These are phyloP conservation scores for Athelia psychrophila DNA, from an alignment of 1,284 basidiomycete genomes.

Conservation along the genomic window DNA sequence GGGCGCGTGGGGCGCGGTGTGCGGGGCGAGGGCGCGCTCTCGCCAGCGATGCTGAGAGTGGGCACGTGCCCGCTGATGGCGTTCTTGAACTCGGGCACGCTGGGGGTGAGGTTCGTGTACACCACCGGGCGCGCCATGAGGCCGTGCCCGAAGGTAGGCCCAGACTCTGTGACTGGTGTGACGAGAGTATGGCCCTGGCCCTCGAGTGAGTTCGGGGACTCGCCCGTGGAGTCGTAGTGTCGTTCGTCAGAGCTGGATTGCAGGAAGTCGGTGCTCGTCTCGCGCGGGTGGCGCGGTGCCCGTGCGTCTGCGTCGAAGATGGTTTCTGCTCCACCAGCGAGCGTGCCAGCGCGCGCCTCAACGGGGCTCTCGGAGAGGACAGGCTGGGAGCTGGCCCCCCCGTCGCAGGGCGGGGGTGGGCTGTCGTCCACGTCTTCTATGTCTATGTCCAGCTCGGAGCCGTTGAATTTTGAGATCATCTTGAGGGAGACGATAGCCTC, in stretches of 20 bases:
- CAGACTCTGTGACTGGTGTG: slow-evolving; percentile 29
- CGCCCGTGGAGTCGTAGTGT: slow-evolving; percentile 38
- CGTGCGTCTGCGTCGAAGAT: slow-evolving; percentile 6
- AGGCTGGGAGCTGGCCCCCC: not conserved
- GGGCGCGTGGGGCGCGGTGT: not conserved
- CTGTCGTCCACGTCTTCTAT: slow-evolving; percentile 72
- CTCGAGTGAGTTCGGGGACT: slow-evolving; percentile 35
- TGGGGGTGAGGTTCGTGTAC: not conserved
- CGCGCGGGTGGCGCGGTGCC: not conserved
- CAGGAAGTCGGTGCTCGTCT: slow-evolving; percentile 16
- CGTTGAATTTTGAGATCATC: slow-evolving; percentile 84
- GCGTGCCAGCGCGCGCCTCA: not conserved
- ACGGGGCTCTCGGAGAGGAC: not conserved
- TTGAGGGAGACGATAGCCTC: slow-evolving; percentile 83
- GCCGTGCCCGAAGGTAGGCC: slow-evolving; percentile 8
- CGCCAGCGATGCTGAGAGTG: not conserved
- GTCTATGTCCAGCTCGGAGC: slow-evolving; percentile 61
- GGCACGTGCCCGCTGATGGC: not conserved
- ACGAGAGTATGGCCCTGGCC: slow-evolving; percentile 26
- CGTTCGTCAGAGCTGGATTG: slow-evolving; percentile 12
- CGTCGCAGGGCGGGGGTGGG: slow-evolving; percentile 19
- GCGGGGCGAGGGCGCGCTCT: not conserved
- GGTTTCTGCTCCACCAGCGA: not conserved
- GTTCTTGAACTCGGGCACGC: slow-evolving; percentile 1
- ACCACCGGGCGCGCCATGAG: not conserved